Evolutionary conservation across 2,329 filamentous ascomycete genomes (phyloP), one percentile per base, ranked within the genome.

Genomic region (Passalora sequoiae): DNA sequence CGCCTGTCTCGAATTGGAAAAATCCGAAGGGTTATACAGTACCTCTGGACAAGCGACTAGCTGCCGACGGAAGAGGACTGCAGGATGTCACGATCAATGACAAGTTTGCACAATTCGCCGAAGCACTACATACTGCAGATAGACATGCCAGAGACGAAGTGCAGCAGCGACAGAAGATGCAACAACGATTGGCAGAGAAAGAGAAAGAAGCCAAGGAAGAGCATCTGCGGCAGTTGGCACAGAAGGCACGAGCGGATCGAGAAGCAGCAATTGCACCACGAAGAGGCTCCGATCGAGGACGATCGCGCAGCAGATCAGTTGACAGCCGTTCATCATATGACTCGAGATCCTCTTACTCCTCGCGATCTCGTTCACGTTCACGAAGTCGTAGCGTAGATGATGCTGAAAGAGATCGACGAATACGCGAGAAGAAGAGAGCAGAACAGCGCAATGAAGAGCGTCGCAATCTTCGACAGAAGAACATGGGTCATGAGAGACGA

Each of bases 1-100:
- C 91, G 2, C 86, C 91, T 0, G 83, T 98, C 2, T 94, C 87
- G 15, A 97, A 97, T 66, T 98, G 92, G 92, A 98, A 98, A 77
- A 98, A 98, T 65, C 87, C 91, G 1, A 97, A 97, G 71, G 92
- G 92, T 59, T 98, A 95, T 62, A 98, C 92, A 0, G 87, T 98
- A 1, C 88, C 92, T 0, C 68, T 98, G 39, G 92, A 98, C 66
- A 98, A 98, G 72, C 83, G 92, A 62, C 70, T 98, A 56, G 92
- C 92, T 13, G 91, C 92, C 6, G 91, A 97, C 65, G 92, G 92
- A 9, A 78, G 92, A 59, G 88, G 88, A 1, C 65, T 98, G 50
- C 89, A 96, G 65, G 92, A 98, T 63, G 81, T 95, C 30, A 84
- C 88, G 5, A 97, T 98, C 69, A 97, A 95, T 68, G 92, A 98